Evolutionary conservation across 2,329 filamentous ascomycete genomes (phyloP).

Genomic region (Alternaria postmessia): DNA sequence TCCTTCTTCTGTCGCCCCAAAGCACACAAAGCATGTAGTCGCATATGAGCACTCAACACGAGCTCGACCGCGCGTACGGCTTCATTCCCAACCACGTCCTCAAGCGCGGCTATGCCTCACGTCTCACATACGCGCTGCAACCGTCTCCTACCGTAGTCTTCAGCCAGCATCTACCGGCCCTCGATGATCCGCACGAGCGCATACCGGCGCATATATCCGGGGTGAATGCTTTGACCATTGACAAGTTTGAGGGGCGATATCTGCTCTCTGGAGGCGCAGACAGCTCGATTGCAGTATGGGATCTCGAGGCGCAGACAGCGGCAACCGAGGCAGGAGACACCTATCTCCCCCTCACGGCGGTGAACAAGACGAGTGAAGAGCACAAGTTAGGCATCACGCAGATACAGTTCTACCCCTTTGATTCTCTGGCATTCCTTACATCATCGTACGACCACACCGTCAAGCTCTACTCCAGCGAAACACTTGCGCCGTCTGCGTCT

Average conservation of each 20-base stretch:
- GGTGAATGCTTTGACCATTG: conserved; percentile 80
- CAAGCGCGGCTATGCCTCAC: conserved; percentile 69
- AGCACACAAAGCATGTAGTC: conserved; percentile 46
- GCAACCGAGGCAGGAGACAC: conserved; percentile 26
- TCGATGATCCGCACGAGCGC: conserved; percentile 45
- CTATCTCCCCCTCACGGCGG: conserved; percentile 37
- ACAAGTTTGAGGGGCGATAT: conserved; percentile 80
- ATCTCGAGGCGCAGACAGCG: conserved; percentile 66
- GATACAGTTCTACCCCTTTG: conserved; percentile 80
- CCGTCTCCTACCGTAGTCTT: conserved; percentile 72
- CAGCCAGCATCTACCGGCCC: conserved; percentile 64
- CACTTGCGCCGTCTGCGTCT: conserved; percentile 67
- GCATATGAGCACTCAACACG: conserved; percentile 60
- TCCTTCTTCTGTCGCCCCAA: conserved; percentile 11
- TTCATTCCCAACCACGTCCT: conserved; percentile 67
- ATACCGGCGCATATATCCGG: conserved; percentile 76
- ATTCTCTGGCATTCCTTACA: conserved; percentile 76
- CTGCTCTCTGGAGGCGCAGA: conserved; percentile 87
- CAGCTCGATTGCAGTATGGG: conserved; percentile 85
- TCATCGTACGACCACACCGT: conserved; percentile 80
- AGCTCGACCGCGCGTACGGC: conserved; percentile 79
- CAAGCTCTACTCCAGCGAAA: conserved; percentile 76
- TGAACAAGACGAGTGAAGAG: conserved; percentile 41
- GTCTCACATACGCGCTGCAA: conserved; percentile 73
- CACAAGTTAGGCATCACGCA: conserved; percentile 79